These are phyloP conservation scores for Rhodofomes roseus DNA, from an alignment of 1,284 basidiomycete genomes.

Conservation along the genomic window DNA sequence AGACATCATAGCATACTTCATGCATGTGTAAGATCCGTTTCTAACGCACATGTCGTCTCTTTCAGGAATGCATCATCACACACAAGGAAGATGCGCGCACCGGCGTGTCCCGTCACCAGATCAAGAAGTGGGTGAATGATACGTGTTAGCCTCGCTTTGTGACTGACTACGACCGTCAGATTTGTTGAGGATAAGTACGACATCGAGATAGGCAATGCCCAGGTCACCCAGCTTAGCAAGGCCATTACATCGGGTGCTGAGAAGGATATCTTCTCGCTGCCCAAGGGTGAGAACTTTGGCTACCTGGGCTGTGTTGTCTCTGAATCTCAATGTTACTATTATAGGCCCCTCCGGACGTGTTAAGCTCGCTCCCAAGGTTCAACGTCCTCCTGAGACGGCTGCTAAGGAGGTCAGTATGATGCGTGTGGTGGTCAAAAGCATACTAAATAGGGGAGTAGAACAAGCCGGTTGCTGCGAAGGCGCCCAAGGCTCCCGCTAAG, in stretches of 20 bases:
- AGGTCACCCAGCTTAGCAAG: conserved; percentile 77
- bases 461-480: conserved; percentile 39
- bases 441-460: conserved; percentile 38
- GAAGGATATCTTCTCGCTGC: conserved; percentile 77
- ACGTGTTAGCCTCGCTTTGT: conserved; percentile 1
- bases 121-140: conserved; percentile 74
- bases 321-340: conserved; percentile 6
- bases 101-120: conserved; percentile 87
- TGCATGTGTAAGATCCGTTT: background rate
- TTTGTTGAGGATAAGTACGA: conserved; percentile 80
- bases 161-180: conserved; percentile 29
- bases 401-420: conserved; percentile 61
- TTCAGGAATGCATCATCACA: conserved; percentile 76
- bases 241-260: conserved; percentile 81
- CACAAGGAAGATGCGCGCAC: conserved; percentile 75
- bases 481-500: conserved; percentile 18
- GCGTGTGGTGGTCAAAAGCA: background rate
- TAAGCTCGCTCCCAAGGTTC: conserved; percentile 73
- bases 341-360: conserved; percentile 77
- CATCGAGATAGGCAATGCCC: conserved; percentile 73
- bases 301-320: conserved; percentile 1
- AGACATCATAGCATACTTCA: background rate
- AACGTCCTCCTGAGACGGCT: conserved; percentile 43
- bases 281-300: conserved; percentile 63
- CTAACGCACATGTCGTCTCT: conserved; percentile 12